phyloP scores from a whole-genome alignment of 2,329 filamentous ascomycete species.

The Dactylonectria estremocensis region DNA sequence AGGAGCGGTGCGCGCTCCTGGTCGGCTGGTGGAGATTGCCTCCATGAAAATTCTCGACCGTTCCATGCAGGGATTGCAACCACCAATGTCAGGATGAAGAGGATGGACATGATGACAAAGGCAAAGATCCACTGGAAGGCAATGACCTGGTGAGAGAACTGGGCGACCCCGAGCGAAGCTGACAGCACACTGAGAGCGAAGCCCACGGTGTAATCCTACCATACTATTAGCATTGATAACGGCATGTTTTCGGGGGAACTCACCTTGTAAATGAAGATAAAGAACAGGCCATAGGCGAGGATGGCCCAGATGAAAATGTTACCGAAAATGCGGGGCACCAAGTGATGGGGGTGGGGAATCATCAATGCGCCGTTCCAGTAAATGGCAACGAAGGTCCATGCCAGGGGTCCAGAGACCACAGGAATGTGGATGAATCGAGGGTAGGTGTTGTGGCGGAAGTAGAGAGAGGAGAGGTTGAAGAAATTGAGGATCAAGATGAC shows the following conservation, averaged over 20 bases:
- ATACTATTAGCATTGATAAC: constrained; percentile 32
- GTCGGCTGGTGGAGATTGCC: constrained; percentile 60
- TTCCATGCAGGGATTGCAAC: constrained; percentile 76
- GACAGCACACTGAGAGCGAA: constrained; percentile 82
- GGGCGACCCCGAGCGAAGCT: constrained; percentile 82
- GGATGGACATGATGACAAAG: constrained; percentile 83
- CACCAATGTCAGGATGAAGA: constrained; percentile 78
- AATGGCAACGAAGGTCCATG: constrained; percentile 87
- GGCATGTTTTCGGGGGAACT: constrained; percentile 34
- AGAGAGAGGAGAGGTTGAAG: constrained; percentile 82
- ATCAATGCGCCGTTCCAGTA: constrained; percentile 93
- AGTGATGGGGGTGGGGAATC: constrained; percentile 75
- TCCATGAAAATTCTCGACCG: constrained; percentile 70
- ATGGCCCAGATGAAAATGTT: constrained; percentile 93
- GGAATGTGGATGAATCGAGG: constrained; percentile 83
- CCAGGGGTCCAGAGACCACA: constrained; percentile 82
- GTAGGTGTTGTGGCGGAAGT: constrained; percentile 83
- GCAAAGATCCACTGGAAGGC: constrained; percentile 95
- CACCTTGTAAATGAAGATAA: constrained; percentile 81
- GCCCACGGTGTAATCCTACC: constrained; percentile 80
- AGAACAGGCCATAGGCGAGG: constrained; percentile 82
- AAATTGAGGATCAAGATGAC: constrained; percentile 85
- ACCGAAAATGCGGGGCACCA: constrained; percentile 83
- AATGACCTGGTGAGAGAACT: constrained; percentile 80
- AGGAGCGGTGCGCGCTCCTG: constrained; percentile 75